Evolutionary conservation across 495 filamentous ascomycete genomes (phyloP), one percentile per base, ranked within the genome.

Genomic region (Endocarpon pusillum): DNA sequence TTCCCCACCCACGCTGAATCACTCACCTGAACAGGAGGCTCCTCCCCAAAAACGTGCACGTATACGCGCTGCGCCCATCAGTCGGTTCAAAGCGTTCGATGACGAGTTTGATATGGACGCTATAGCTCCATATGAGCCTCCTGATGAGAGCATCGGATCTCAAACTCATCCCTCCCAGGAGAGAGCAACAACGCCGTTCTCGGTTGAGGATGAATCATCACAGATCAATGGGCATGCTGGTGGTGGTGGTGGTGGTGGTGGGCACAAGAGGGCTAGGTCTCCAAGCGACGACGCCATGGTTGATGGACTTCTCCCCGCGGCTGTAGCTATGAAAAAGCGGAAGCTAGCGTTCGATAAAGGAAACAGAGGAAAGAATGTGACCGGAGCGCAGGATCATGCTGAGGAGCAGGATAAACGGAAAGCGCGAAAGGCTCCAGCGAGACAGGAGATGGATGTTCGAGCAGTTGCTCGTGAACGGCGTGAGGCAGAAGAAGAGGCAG

Each of bases 81-180:
- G 67, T 37, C 73, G 78, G 14, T 85, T 91, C 55, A 78, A 75
- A 42, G 73, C 73, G 0, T 92, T 92, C 35, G 72, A 72, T 39
- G 72, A 75, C 36, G 69, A 66, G 26, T 49, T 54, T 8, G 54
- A 55, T 24, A 36, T 49, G 16, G 35, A 42, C 15, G 33, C 47
- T 11, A 45, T 51, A 8, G 26, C 44, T 18, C n/a, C 35, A 28
- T 19, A n/a, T n/a, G n/a, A n/a, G n/a, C n/a, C n/a, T n/a, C n/a
- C n/a, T n/a, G n/a, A n/a, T n/a, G n/a, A n/a, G n/a, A n/a, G n/a
- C n/a, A n/a, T n/a, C n/a, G n/a, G n/a, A n/a, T n/a, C n/a, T n/a
- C n/a, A n/a, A n/a, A n/a, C n/a, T n/a, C n/a, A n/a, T n/a, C n/a
- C n/a, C n/a, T n/a, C n/a, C n/a, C n/a, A n/a, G n/a, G n/a, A n/a